A percentile compares a stretch with the other conserved stretches of the same genome.
These are phyloP conservation scores for Polyporus arcularius DNA, from an alignment of 768 basidiomycete species.

Conservation along the genomic window DNA sequence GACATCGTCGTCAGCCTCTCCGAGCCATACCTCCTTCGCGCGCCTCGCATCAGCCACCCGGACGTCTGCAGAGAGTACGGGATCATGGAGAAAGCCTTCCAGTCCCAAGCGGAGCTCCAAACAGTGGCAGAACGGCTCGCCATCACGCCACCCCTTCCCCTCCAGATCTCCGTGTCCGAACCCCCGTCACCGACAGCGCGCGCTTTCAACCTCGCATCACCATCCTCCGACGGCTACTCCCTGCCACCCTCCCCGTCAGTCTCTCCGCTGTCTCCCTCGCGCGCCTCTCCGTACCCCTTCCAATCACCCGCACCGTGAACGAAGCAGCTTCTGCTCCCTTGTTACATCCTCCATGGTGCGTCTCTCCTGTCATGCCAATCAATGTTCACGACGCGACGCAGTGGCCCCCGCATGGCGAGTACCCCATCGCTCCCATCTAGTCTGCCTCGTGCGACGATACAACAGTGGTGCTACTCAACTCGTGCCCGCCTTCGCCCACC, in stretches of 20 bases:
- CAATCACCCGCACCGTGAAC: background rate
- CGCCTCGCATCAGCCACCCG: slow-evolving; percentile 9
- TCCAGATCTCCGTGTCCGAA: background rate
- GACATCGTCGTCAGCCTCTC: background rate
- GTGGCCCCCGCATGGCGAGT: too few species aligned
- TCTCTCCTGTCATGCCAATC: too few species aligned
- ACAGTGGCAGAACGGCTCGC: background rate
- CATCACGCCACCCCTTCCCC: background rate
- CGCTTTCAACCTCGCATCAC: background rate
- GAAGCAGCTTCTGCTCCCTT: too few species aligned
- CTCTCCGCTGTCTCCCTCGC: background rate
- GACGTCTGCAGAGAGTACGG: slow-evolving; percentile 6
- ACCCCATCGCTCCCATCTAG: too few species aligned
- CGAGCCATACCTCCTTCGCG: background rate
- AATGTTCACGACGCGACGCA: too few species aligned
- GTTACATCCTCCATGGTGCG: too few species aligned
- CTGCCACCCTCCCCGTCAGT: background rate
- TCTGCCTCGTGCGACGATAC: too few species aligned
- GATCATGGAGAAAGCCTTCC: background rate
- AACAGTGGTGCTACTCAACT: too few species aligned
- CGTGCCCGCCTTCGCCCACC: too few species aligned
- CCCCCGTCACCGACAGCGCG: background rate
- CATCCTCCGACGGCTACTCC: background rate
- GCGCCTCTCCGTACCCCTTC: background rate
- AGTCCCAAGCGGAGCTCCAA: background rate